These are phyloP conservation scores for Daedalea quercina DNA, from an alignment of 768 basidiomycete species.

Conservation along the genomic window DNA sequence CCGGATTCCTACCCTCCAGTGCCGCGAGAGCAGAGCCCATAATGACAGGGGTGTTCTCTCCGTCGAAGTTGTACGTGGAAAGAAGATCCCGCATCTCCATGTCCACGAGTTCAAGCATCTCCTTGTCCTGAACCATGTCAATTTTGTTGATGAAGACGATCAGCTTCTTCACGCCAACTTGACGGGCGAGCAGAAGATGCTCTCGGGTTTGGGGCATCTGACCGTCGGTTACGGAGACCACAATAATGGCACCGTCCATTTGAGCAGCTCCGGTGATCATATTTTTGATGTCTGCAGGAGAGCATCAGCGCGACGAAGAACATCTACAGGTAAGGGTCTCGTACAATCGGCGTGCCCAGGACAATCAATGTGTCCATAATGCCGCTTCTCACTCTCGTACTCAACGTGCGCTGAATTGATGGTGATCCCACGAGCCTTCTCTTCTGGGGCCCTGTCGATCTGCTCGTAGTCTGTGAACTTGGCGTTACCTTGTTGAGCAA, in stretches of 20 bases:
- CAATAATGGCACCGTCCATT: slow-evolving; percentile 94
- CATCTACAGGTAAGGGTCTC: slow-evolving; percentile 19
- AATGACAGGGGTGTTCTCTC: slow-evolving; percentile 95
- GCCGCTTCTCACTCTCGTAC: slow-evolving; percentile 85
- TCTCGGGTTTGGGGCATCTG: slow-evolving; percentile 99
- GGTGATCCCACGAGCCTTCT: slow-evolving; percentile 98
- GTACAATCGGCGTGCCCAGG: slow-evolving; percentile 92
- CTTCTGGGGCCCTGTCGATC: slow-evolving; percentile 99
- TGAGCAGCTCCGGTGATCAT: slow-evolving; percentile 99
- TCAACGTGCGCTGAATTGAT: slow-evolving; percentile 99
- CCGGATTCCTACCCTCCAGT: slow-evolving; percentile 77
- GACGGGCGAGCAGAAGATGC: slow-evolving; percentile 94
- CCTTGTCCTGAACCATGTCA: slow-evolving; percentile 91
- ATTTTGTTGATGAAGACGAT: slow-evolving; percentile 99
- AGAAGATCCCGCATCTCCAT: slow-evolving; percentile 99
- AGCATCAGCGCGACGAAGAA: slow-evolving; percentile 8
- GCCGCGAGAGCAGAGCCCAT: slow-evolving; percentile 97
- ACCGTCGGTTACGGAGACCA: slow-evolving; percentile 97
- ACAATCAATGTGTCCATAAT: slow-evolving; percentile 98
- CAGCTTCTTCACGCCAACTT: slow-evolving; percentile 95
- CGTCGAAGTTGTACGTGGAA: slow-evolving; percentile 88
- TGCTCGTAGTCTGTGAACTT: slow-evolving; percentile 92
- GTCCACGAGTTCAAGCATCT: slow-evolving; percentile 98
- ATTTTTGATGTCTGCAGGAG: slow-evolving; percentile 77
- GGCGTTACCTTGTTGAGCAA: slow-evolving; percentile 68